Evolutionary conservation across 208 protist species (phyloP), one percentile per base, ranked within the genome.

Genomic region (Acanthamoeba rhysodes): DNA sequence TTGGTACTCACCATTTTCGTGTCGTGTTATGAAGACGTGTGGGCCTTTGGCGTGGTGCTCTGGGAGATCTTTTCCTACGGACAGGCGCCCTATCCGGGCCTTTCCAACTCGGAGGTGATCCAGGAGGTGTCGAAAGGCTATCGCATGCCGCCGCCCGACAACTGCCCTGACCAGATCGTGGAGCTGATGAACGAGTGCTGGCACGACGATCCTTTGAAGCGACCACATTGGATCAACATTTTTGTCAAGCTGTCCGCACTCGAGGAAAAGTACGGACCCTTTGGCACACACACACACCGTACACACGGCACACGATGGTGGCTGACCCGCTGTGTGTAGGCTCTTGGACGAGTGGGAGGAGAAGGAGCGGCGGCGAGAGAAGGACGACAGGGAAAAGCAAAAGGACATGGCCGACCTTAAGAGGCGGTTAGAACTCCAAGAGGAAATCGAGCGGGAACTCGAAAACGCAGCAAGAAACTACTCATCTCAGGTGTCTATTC

Each of bases 21-120:
- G 45, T 48, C 8, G 45, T 48, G 45, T 48, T 7, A 9, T 64
- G 22, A 16, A 93, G 87, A 93, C 34, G 87, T 93, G 48, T 93
- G 87, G 87, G 48, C 87, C 18, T 93, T 93, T 74, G 87, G 87
- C 18, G 45, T 93, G 37, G 87, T 93, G 29, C 87, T 93, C 20
- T 93, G 87, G 87, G 87, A 93, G 87, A 37, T 93, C 7, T 93
- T 93, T 74, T 76, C 59, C 27, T 64, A 76, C 34, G 87, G 87
- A 4, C 57, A 64, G 48, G 29, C 34, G 34, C 87, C 87, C 37
- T 93, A 93, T 8, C 59, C 59, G 22, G 87, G 87, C n/a, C 24
- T 93, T 2, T 93, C 62, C 59, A 93, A 93, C 37, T 74, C 59
- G 27, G 87, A 93, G 34, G 87, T 93, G 12, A 93, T 93, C 1